Base-by-base conservation (phyloP, 225 moss, liverwort and hornwort genomes). In the Thuidium tamariscinum region DNA sequence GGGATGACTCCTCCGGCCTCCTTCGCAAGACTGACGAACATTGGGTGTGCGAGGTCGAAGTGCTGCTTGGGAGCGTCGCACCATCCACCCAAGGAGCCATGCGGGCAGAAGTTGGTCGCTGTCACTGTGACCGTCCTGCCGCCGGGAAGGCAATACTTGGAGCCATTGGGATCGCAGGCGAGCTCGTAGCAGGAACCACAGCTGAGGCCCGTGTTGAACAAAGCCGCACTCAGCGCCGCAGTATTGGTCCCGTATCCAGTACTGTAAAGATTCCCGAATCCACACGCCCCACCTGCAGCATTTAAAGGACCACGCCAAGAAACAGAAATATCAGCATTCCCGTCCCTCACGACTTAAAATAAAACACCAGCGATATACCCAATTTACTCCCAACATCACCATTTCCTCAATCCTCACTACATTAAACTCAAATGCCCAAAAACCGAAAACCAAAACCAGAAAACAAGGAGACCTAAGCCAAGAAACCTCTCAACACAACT, bases 171-270 rank as follows among this genome's bases (percentile, higher is more conserved):
- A 57, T 94, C 94, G 54, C 94, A 94, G 17, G 91, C 88, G 5
- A 94, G 89, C 85, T 91, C 92, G 79, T 87, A 94, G 87, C 94
- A 94, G 15, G 94, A 92, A 52, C 94, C 94, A 46, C 94, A 94
- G 84, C 92, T 93, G 17, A 93, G 92, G 12, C 94, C 94, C 48
- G 90, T 89, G 88, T 94, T 92, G 79, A 93, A 94, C 60, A 94
- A 67, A 12, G 94, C 94, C 15, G 93, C 83, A 80, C 94, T 94
- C 82, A 94, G 82, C 16, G 94, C 94, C 74, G 94, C 94, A 9
- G 94, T 93, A 86, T 88, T 94, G 67, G 93, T 93, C 37, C 94
- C 94, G 48, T 94, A 94, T 14, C 94, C 94, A 21, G 93, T 92
- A 32, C 87, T 93, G 80, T 93, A 94, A 18, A 94, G 79, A 72